phyloP scores from a whole-genome alignment of 2,329 filamentous ascomycete species.

The Trichoderma hamatum region DNA sequence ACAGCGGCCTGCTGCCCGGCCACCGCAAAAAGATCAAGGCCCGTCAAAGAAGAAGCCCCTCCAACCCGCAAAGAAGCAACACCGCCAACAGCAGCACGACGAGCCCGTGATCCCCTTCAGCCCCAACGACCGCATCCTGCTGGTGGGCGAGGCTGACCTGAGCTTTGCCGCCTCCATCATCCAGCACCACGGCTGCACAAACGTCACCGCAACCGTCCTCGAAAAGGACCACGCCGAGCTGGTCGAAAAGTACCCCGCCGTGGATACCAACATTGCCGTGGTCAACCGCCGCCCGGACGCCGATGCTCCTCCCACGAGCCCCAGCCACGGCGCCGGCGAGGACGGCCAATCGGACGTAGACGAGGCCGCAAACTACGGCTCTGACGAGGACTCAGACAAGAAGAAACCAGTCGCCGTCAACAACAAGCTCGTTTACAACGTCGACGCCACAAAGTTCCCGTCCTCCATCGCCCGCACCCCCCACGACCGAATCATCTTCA shows the following conservation, averaged over 20 bases:
- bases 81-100: slow-evolving; percentile 35
- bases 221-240: slow-evolving; percentile 63
- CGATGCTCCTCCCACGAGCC: slow-evolving; percentile 1
- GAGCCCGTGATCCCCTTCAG: slow-evolving; percentile 67
- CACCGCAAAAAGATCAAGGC: slow-evolving; percentile 26
- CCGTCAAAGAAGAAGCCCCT: slow-evolving; percentile 22
- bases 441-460: slow-evolving; percentile 69
- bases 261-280: slow-evolving; percentile 58
- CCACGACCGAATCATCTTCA: slow-evolving; percentile 86
- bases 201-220: slow-evolving; percentile 70
- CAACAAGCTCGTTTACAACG: slow-evolving; percentile 56
- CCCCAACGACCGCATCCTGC: slow-evolving; percentile 67
- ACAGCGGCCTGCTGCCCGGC: slow-evolving; percentile 15
- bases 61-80: slow-evolving; percentile 29
- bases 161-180: slow-evolving; percentile 73
- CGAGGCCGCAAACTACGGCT: background rate
- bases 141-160: slow-evolving; percentile 80
- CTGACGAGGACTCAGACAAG: slow-evolving; percentile 7
- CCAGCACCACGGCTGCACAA: slow-evolving; percentile 64
- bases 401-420: slow-evolving; percentile 31
- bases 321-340: slow-evolving; percentile 4
- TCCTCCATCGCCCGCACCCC: slow-evolving; percentile 46
- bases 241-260: slow-evolving; percentile 74
- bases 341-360: slow-evolving; percentile 11
- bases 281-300: slow-evolving; percentile 40